Evolutionary conservation across 352 stramenopile genomes (phyloP).

Genomic region (Globisporangium okanoganense): DNA sequence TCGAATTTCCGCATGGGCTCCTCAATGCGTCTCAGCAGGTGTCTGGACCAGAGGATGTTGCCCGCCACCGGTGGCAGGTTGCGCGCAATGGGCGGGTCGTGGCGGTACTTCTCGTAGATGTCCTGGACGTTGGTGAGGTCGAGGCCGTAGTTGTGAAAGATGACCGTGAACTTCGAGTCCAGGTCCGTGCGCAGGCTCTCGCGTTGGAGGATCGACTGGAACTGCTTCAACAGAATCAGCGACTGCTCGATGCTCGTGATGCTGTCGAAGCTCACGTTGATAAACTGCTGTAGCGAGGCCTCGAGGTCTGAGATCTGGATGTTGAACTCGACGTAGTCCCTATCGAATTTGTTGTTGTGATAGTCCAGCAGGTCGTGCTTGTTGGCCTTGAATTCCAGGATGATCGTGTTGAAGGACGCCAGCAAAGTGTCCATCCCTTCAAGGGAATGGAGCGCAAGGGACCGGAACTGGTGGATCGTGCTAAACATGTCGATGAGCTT

Average conservation of each 20-base stretch:
- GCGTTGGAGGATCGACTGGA: slow-evolving; percentile 86
- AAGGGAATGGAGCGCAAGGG: slow-evolving; percentile 84
- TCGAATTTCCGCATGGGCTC: slow-evolving; percentile 88
- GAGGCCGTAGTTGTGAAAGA: slow-evolving; percentile 91
- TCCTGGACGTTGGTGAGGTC: slow-evolving; percentile 84
- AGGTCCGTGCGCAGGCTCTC: slow-evolving; percentile 79
- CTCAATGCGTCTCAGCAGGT: slow-evolving; percentile 83
- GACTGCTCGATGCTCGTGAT: slow-evolving; percentile 90
- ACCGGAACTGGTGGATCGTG: slow-evolving; percentile 91
- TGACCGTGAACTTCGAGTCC: slow-evolving; percentile 89
- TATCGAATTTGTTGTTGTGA: slow-evolving; percentile 90
- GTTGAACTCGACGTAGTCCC: slow-evolving; percentile 94
- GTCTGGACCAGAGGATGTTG: slow-evolving; percentile 85
- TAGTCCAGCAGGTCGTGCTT: slow-evolving; percentile 88
- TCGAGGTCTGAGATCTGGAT: slow-evolving; percentile 89
- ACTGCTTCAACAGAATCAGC: slow-evolving; percentile 80
- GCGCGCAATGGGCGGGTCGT: slow-evolving; percentile 73
- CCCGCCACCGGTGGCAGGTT: slow-evolving; percentile 83
- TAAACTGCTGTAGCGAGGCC: slow-evolving; percentile 85
- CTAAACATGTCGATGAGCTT: slow-evolving; percentile 92
- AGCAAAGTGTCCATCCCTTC: slow-evolving; percentile 88
- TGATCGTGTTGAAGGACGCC: slow-evolving; percentile 78
- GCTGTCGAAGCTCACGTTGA: slow-evolving; percentile 87
- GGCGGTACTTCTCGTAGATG: slow-evolving; percentile 83
- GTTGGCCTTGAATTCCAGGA: slow-evolving; percentile 68